Evolutionary conservation across 768 basidiomycete genomes (phyloP).

Genomic region (Cubamyces lactineus): DNA sequence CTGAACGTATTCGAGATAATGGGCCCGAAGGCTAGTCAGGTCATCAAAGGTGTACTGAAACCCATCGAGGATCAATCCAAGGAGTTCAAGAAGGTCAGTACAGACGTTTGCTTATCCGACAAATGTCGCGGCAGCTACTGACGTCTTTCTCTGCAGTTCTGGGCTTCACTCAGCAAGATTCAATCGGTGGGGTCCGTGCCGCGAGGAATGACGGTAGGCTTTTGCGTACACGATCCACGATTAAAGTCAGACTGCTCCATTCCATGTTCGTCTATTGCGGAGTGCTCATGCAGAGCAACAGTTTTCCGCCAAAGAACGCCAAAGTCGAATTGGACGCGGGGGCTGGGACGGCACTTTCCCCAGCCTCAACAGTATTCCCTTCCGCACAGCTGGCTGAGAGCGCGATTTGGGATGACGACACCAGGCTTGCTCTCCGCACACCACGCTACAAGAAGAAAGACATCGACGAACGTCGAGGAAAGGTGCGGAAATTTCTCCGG

Average conservation of each 20-base stretch:
- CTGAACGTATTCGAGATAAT: constrained; percentile 87
- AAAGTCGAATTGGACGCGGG: constrained; percentile 42
- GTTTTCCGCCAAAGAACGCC: constrained; percentile 84
- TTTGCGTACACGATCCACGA: constrained; percentile 84
- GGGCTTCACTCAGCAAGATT: constrained; percentile 61
- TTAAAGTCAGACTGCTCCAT: constrained; percentile 58
- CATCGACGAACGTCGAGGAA: constrained; percentile 78
- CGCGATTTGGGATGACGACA: constrained; percentile 71
- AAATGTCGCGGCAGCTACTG: not conserved
- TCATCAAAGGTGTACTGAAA: constrained; percentile 60
- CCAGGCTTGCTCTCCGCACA: constrained; percentile 54
- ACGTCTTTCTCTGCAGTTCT: constrained; percentile 52
- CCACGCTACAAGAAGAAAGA: constrained; percentile 83
- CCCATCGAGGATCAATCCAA: constrained; percentile 51
- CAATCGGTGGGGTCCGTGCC: constrained; percentile 71
- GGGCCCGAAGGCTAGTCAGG: constrained; percentile 62
- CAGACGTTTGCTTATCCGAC: not conserved
- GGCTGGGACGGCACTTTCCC: constrained; percentile 28
- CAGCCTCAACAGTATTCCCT: constrained; percentile 51
- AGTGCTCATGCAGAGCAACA: constrained; percentile 32
- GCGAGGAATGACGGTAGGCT: constrained; percentile 75
- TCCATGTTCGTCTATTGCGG: not conserved
- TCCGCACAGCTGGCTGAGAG: constrained; percentile 61
- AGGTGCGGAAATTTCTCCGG: constrained; percentile 46
- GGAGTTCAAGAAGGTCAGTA: constrained; percentile 62